A percentile compares a stretch with the other conserved stretches of the same genome.
Evolutionary conservation across 805 yeast species (phyloP).

Genomic region (Kazachstania psychrophila): DNA sequence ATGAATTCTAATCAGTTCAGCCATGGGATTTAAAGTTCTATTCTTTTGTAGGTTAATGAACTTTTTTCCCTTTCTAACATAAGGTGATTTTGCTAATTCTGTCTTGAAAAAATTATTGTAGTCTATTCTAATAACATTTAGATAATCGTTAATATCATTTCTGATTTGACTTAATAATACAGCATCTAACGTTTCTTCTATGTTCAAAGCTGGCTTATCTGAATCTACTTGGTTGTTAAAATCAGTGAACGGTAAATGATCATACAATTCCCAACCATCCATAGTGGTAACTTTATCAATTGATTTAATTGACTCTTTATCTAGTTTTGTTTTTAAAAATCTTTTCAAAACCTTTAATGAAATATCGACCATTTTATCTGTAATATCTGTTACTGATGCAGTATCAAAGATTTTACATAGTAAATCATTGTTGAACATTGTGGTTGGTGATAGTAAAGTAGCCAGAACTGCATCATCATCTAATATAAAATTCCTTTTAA

Average conservation of each 20-base stretch:
- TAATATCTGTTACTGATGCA: slow-evolving; percentile 4
- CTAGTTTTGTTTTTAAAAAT: slow-evolving; percentile 1
- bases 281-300: background rate
- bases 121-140: slow-evolving; percentile 6
- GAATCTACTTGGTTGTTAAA: background rate
- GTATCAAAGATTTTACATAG: slow-evolving; percentile 5
- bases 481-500: background rate
- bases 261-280: no score
- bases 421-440: slow-evolving; percentile 1
- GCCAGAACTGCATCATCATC: slow-evolving; percentile 6
- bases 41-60: background rate
- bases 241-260: slow-evolving; percentile 1
- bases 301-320: background rate
- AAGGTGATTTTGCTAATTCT: slow-evolving; percentile 3
- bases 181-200: slow-evolving; percentile 1
- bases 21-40: slow-evolving; percentile 4
- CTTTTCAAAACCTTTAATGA: slow-evolving; percentile 1
- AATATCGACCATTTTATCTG: slow-evolving; percentile 2
- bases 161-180: slow-evolving; percentile 6
- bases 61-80: background rate
- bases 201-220: background rate
- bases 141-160: slow-evolving; percentile 11
- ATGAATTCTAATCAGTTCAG: slow-evolving; percentile 11
- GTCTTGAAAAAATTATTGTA: slow-evolving; percentile 7
- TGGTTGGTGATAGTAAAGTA: slow-evolving; percentile 7